Evolutionary conservation across 2,329 filamentous ascomycete genomes (phyloP), one percentile per base, ranked within the genome.

Genomic region (Phaeosphaeriaceae sp.): DNA sequence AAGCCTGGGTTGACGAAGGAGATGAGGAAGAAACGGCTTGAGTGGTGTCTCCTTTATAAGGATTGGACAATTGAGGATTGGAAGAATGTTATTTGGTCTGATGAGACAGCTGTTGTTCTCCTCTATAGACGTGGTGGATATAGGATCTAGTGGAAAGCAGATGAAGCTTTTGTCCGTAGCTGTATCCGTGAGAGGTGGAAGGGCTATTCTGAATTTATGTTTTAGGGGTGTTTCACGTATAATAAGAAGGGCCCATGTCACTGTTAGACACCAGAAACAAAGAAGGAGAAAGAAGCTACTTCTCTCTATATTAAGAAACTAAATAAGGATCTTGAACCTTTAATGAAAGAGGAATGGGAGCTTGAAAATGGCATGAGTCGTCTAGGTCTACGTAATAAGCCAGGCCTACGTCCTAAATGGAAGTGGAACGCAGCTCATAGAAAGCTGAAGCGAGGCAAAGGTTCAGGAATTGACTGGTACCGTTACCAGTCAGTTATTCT

Each of bases 181-280:
- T 46, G 33, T 54, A 52, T 58, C n/a, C 15, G 18, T 11, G 33
- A 53, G 38, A 34, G 41, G 15, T 58, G 18, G 52, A 58, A 56
- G 30, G 50, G 42, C 8, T 56, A 50, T 30, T 48, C 32, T 34
- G n/a, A 34, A 15, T 34, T 34, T 15, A 34, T 34, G n/a, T 34
- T 34, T 15, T 34, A 15, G 32, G 28, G 28, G 6, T 15, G n/a
- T n/a, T n/a, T n/a, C n/a, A n/a, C n/a, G n/a, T n/a, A n/a, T n/a
- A n/a, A 37, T 15, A 37, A 37, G 34, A 37, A 48, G 21, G 47
- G 37, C 11, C 40, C 44, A 23, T 52, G 6, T 26, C 20, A 54
- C 30, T 37, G 30, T 9, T 58, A 18, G 42, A 48, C 3, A 3
- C 44, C n/a, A n/a, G n/a, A n/a, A n/a, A n/a, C 42, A 28, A 12